A percentile compares a stretch with the other conserved stretches of the same genome.
Conservation (phyloP, 2,329 filamentous ascomycete genomes). For the Trichoderma citrinoviride region DNA sequence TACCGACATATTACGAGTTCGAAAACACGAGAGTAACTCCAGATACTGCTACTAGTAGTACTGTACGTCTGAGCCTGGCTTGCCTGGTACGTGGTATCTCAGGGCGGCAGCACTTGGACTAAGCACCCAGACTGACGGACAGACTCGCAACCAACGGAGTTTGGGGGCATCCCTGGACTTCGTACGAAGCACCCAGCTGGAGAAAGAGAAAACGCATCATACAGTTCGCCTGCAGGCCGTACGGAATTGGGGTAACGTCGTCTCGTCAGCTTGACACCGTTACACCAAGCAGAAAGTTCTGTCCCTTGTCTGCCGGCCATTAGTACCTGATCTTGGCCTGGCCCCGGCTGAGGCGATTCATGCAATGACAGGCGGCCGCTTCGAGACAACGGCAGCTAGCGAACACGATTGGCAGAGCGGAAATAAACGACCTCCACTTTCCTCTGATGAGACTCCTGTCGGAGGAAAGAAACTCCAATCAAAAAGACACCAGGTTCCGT, state of each 20-base stretch:
- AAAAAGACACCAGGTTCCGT: not conserved
- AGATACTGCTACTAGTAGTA: not conserved
- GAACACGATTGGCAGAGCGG: slow-evolving; percentile 15
- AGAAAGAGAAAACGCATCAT: not conserved
- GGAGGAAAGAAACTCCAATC: not conserved
- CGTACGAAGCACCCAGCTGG: not conserved
- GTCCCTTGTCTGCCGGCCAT: not conserved
- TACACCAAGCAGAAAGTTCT: not conserved
- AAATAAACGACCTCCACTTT: slow-evolving; percentile 14
- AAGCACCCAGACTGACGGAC: not conserved
- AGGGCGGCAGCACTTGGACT: not conserved
- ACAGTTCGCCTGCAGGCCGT: not conserved
- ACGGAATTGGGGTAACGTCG: not conserved
- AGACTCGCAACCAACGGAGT: not conserved
- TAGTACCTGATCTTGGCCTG: slow-evolving; percentile 14
- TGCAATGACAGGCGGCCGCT: slow-evolving; percentile 2
- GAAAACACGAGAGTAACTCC: not conserved
- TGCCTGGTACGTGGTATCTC: not conserved
- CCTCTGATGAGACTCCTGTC: slow-evolving; percentile 12
- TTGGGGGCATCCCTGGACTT: not conserved
- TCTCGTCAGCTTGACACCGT: slow-evolving; percentile 4
- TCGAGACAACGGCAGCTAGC: not conserved
- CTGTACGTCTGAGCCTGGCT: not conserved
- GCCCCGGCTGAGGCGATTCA: slow-evolving; percentile 14
- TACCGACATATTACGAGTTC: not conserved